phyloP scores from a whole-genome alignment of 371 early-diverging fungal genomes.

The Mucor irregularis region DNA sequence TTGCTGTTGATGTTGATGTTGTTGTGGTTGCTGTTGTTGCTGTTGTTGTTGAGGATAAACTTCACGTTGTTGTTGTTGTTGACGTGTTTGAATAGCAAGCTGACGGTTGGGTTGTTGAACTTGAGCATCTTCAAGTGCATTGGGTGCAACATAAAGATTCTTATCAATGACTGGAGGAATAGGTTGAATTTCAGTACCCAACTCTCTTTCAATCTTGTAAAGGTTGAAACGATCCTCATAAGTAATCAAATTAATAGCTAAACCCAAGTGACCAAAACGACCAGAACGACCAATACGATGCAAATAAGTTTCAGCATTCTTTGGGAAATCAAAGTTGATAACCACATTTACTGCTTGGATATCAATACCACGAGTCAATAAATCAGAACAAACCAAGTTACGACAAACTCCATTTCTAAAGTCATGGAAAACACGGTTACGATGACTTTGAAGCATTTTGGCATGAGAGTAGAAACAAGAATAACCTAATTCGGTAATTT shows the following conservation, averaged over 20 bases:
- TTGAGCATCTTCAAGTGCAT: slow-evolving; percentile 54
- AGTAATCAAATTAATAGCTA: slow-evolving; percentile 96
- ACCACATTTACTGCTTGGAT: slow-evolving; percentile 99
- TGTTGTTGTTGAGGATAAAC: slow-evolving; percentile 20
- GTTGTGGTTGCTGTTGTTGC: slow-evolving; percentile 10
- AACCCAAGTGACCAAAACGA: slow-evolving; percentile 95
- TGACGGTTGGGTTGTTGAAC: slow-evolving; percentile 47
- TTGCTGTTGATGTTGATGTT: not conserved
- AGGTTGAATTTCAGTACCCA: slow-evolving; percentile 94
- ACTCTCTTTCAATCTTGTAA: slow-evolving; percentile 94
- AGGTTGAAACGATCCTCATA: slow-evolving; percentile 94
- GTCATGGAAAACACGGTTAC: slow-evolving; percentile 98
- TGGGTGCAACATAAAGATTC: slow-evolving; percentile 79
- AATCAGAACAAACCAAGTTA: slow-evolving; percentile 95
- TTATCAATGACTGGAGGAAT: slow-evolving; percentile 95
- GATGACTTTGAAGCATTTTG: slow-evolving; percentile 94
- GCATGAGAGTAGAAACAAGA: slow-evolving; percentile 98
- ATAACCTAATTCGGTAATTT: slow-evolving; percentile 97
- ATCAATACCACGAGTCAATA: slow-evolving; percentile 98
- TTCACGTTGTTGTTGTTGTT: slow-evolving; percentile 44
- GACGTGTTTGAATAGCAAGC: slow-evolving; percentile 49
- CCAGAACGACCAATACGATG: slow-evolving; percentile 98
- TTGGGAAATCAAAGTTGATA: slow-evolving; percentile 99
- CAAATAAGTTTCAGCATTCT: slow-evolving; percentile 97
- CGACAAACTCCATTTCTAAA: slow-evolving; percentile 95